A percentile compares a stretch with the other conserved stretches of the same genome.
These are phyloP conservation scores for Simmondsia chinensis DNA, from an alignment of 148 eudicot species.

Conservation along the genomic window DNA sequence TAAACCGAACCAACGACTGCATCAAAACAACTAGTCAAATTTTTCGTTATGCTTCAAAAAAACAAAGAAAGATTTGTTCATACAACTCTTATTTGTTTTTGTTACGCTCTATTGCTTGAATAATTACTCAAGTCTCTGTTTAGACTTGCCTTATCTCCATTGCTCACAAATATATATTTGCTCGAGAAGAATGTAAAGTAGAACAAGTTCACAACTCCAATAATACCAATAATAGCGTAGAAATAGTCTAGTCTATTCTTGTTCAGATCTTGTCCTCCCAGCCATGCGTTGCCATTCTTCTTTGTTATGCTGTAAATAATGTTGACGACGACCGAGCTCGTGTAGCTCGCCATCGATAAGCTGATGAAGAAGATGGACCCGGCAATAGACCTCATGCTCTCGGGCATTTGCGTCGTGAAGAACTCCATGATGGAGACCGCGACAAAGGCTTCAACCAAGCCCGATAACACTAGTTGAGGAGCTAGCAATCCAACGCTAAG, in stretches of 20 bases:
- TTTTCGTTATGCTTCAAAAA: too few relatives aligned
- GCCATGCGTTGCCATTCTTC: conserved; percentile 33
- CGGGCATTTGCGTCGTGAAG: conserved; percentile 49
- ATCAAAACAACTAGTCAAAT: too few relatives aligned
- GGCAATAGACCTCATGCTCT: conserved; percentile 58
- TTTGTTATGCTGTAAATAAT: conserved; percentile 25
- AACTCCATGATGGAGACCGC: conserved; percentile 66
- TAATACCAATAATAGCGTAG: conserved; percentile 35
- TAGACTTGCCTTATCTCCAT: background rate
- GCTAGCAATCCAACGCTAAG: conserved; percentile 17
- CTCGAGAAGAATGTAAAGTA: conserved; percentile 46
- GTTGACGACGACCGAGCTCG: conserved; percentile 39
- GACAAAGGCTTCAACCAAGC: conserved; percentile 49
- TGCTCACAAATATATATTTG: conserved; percentile 19
- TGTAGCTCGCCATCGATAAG: conserved; percentile 47
- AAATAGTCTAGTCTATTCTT: conserved; percentile 44
- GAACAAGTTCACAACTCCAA: conserved; percentile 32
- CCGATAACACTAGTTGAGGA: conserved; percentile 54
- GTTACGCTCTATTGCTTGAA: too few relatives aligned
- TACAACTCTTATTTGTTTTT: too few relatives aligned
- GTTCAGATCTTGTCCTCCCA: conserved; percentile 74
- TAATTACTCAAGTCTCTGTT: too few relatives aligned
- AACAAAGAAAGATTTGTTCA: too few relatives aligned
- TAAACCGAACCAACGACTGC: too few relatives aligned
- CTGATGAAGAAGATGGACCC: conserved; percentile 52